Evolutionary conservation across 805 yeast genomes (phyloP).

Genomic region (Ogataea pignaliae): DNA sequence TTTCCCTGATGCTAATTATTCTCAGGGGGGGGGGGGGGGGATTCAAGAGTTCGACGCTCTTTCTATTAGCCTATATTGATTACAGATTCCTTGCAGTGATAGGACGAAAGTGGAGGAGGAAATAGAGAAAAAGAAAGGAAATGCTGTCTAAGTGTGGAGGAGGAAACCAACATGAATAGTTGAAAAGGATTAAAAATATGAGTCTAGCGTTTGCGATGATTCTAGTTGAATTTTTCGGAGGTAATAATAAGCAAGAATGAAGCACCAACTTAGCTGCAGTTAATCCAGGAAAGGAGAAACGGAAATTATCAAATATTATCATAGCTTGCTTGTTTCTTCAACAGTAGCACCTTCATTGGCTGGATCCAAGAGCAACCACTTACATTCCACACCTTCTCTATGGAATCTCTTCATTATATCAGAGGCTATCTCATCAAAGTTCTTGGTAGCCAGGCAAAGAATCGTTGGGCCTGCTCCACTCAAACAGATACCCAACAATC

Average conservation of each 20-base stretch:
- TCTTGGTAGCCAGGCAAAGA: slow-evolving; percentile 84
- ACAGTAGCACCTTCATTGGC: slow-evolving; percentile 86
- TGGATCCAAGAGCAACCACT: slow-evolving; percentile 79
- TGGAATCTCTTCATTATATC: slow-evolving; percentile 69
- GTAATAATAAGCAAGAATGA: too few species aligned
- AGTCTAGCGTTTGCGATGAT: not conserved
- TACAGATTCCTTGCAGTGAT: too few species aligned
- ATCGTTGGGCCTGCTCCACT: slow-evolving; percentile 99
- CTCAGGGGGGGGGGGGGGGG: too few species aligned
- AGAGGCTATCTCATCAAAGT: slow-evolving; percentile 76
- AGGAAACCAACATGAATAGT: not conserved
- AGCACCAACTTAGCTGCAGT: too few species aligned
- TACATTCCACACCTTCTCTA: slow-evolving; percentile 61
- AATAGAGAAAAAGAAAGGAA: too few species aligned
- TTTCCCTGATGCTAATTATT: too few species aligned
- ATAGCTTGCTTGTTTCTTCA: slow-evolving; percentile 29
- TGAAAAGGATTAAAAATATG: not conserved
- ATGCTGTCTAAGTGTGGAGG: too few species aligned
- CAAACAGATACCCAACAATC: slow-evolving; percentile 87
- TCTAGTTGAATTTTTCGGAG: not conserved
- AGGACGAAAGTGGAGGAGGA: too few species aligned
- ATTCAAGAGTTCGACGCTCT: too few species aligned
- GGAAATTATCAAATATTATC: not conserved
- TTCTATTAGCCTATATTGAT: too few species aligned
- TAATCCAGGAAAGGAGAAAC: too few species aligned